Evolutionary conservation across 805 yeast genomes (phyloP).

Genomic region (Lipomyces sp.): DNA sequence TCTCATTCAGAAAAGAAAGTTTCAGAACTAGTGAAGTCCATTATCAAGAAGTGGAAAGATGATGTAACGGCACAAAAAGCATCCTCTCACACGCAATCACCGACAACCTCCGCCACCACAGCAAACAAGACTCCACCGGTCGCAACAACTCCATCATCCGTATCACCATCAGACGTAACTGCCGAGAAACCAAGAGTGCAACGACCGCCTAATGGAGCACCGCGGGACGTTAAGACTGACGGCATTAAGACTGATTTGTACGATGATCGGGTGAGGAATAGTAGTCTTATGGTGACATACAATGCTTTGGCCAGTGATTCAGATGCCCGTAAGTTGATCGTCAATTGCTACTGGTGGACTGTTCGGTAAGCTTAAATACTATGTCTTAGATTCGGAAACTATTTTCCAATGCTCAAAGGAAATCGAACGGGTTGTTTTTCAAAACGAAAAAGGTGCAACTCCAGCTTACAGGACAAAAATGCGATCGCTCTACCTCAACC

Average conservation of each 20-base stretch:
- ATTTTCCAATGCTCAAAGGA: constrained; percentile 68
- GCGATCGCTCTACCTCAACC: constrained; percentile 83
- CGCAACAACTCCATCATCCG: constrained; percentile 19
- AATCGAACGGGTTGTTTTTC: constrained; percentile 74
- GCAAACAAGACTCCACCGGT: constrained; percentile 36
- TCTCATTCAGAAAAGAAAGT: constrained; percentile 66
- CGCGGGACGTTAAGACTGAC: constrained; percentile 81
- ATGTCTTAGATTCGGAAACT: constrained; percentile 54
- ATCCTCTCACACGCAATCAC: background rate
- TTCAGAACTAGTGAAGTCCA: constrained; percentile 71
- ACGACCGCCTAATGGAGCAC: constrained; percentile 47
- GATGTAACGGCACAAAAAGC: constrained; percentile 60
- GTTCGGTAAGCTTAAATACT: too few species aligned
- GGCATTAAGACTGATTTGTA: constrained; percentile 73
- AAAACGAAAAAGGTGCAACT: constrained; percentile 57
- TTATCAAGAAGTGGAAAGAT: constrained; percentile 90
- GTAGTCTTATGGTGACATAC: constrained; percentile 80
- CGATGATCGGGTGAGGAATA: constrained; percentile 79
- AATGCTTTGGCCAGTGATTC: constrained; percentile 88
- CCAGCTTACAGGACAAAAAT: constrained; percentile 75
- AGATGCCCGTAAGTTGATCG: constrained; percentile 44
- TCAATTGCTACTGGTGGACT: background rate
- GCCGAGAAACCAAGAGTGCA: constrained; percentile 22
- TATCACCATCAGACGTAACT: constrained; percentile 8
- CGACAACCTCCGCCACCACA: constrained; percentile 37